phyloP scores from a whole-genome alignment of 1,284 basidiomycete genomes.

The Malassezia caprae region DNA sequence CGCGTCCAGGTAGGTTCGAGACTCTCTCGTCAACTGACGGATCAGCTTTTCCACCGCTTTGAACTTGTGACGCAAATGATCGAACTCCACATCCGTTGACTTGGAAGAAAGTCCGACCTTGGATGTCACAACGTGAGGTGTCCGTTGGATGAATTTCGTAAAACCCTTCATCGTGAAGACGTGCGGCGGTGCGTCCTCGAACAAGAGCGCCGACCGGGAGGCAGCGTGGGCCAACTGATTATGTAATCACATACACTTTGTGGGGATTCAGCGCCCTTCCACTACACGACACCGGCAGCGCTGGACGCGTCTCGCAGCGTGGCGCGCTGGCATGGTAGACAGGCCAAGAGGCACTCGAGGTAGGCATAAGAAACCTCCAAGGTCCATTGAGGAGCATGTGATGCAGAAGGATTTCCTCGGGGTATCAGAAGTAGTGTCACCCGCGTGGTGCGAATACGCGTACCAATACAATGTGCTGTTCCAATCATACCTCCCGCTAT shows the following conservation, averaged over 20 bases:
- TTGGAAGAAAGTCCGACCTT: conserved; percentile 42
- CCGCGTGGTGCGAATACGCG: conserved; percentile 41
- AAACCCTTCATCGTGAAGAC: conserved; percentile 28
- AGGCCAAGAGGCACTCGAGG: neutral
- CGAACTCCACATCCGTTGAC: conserved; percentile 42
- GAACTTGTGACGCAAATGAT: conserved; percentile 54
- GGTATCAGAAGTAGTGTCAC: conserved; percentile 40
- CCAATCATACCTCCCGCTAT: conserved; percentile 27
- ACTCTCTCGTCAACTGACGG: conserved; percentile 85
- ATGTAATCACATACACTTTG: neutral
- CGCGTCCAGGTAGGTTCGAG: conserved; percentile 68
- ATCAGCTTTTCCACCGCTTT: conserved; percentile 65
- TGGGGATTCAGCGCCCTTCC: neutral
- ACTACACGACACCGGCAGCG: neutral
- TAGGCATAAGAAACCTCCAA: neutral
- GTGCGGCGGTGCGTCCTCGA: neutral
- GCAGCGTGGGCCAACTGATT: neutral
- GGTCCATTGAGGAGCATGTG: conserved; percentile 22
- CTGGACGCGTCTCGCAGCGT: neutral
- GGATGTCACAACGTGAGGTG: conserved; percentile 44
- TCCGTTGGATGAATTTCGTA: conserved; percentile 38
- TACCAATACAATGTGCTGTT: conserved; percentile 33
- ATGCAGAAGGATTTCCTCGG: conserved; percentile 25
- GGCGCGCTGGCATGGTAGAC: neutral
- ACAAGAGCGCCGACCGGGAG: neutral